Conservation (phyloP, 345 rosid species). For the Excoecaria agallocha region DNA sequence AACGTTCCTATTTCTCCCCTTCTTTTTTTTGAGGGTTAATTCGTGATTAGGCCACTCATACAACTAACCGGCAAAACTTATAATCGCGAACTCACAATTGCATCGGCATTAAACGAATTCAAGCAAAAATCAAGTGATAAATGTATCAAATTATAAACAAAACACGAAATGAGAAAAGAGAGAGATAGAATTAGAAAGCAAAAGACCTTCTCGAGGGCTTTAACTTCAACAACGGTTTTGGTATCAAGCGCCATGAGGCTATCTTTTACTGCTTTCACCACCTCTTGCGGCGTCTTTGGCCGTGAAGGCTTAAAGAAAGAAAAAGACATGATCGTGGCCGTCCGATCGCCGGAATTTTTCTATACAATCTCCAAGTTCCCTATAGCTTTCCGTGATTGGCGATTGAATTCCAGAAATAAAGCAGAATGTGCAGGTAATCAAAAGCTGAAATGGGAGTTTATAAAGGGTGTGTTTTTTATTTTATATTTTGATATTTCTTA, state of each 20-base stretch:
- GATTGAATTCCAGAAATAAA: too few species aligned
- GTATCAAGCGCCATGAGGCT: slow-evolving; percentile 85
- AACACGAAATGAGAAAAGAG: background rate
- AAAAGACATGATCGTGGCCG: slow-evolving; percentile 56
- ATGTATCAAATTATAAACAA: background rate
- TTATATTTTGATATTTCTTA: too few species aligned
- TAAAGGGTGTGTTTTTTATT: too few species aligned
- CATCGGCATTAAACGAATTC: background rate
- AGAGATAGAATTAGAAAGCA: too few species aligned
- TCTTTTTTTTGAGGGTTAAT: background rate
- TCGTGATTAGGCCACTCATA: background rate
- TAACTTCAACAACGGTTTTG: slow-evolving; percentile 86
- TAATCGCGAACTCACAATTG: background rate
- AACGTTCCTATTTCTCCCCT: background rate
- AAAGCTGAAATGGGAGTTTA: too few species aligned
- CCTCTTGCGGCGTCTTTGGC: slow-evolving; percentile 86
- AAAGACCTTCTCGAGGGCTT: slow-evolving; percentile 81
- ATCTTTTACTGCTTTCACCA: slow-evolving; percentile 71
- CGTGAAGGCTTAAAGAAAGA: slow-evolving; percentile 89
- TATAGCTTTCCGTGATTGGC: background rate
- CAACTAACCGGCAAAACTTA: background rate
- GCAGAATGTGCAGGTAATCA: background rate
- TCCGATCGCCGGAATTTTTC: background rate
- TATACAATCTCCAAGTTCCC: background rate
- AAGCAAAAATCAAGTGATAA: background rate